phyloP scores from a whole-genome alignment of 1,284 basidiomycete genomes.

The Boletellus deceptivus region DNA sequence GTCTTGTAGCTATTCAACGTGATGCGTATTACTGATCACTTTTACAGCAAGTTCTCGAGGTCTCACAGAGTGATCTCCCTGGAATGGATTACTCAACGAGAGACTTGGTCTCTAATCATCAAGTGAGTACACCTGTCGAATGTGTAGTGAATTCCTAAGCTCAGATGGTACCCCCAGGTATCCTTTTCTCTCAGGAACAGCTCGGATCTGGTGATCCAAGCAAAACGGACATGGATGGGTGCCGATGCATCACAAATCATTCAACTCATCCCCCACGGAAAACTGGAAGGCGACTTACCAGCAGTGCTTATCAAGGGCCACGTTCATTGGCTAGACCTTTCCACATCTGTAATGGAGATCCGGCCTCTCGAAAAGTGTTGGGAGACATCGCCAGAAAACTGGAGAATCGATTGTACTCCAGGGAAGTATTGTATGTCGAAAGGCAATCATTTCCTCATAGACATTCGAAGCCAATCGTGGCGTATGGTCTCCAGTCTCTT shows the following conservation, averaged over 20 bases:
- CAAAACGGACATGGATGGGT: background rate
- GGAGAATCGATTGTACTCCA: conserved; percentile 9
- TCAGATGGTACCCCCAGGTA: conserved; percentile 20
- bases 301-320: conserved; percentile 31
- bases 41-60: background rate
- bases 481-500: conserved; percentile 31
- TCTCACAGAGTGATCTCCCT: conserved; percentile 32
- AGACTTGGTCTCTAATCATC: conserved; percentile 19
- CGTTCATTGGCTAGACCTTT: conserved; percentile 40
- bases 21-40: background rate
- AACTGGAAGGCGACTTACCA: conserved; percentile 40
- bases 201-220: background rate
- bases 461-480: conserved; percentile 34
- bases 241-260: background rate
- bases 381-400: conserved; percentile 17
- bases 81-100: conserved; percentile 40
- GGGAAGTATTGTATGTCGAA: conserved; percentile 7
- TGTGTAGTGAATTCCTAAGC: background rate
- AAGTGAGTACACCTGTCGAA: conserved; percentile 16
- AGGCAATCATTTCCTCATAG: conserved; percentile 22
- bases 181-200: conserved; percentile 22
- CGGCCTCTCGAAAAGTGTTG: conserved; percentile 31
- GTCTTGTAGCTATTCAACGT: background rate
- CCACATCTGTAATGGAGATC: conserved; percentile 34
- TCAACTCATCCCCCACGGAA: background rate